A percentile compares a stretch with the other conserved stretches of the same genome.
phyloP scores from a whole-genome alignment of 140 eudicot species.

The Artemisia princeps region DNA sequence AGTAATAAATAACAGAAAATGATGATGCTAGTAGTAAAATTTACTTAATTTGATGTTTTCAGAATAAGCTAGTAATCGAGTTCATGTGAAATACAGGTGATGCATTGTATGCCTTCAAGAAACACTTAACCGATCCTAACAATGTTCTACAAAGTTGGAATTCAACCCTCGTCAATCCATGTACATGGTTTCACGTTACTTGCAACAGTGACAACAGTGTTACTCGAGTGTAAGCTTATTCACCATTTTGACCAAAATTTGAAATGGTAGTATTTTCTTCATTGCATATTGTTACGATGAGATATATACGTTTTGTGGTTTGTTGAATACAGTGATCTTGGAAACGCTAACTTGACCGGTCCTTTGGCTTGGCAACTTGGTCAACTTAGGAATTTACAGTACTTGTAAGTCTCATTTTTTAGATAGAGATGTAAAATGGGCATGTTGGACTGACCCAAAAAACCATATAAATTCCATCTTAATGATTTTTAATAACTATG shows the following conservation, averaged over 20 bases:
- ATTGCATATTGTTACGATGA: neutral
- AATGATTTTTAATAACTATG: no score
- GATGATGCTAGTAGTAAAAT: neutral
- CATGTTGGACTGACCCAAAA: neutral
- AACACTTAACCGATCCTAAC: slow-evolving; percentile 46
- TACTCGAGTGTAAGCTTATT: slow-evolving; percentile 44
- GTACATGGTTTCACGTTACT: slow-evolving; percentile 68
- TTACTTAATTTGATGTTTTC: no score
- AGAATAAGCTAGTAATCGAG: neutral
- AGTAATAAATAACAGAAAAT: no score
- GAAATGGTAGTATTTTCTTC: neutral
- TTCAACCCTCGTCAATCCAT: slow-evolving; percentile 71
- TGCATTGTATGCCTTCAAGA: slow-evolving; percentile 54
- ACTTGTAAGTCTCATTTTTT: slow-evolving; percentile 37
- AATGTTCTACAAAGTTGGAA: slow-evolving; percentile 64
- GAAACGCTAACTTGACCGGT: slow-evolving; percentile 54
- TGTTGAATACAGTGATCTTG: slow-evolving; percentile 45
- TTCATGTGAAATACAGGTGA: slow-evolving; percentile 43
- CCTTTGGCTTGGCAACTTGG: slow-evolving; percentile 50
- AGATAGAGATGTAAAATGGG: neutral
- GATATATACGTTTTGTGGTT: neutral
- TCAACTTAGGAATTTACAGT: slow-evolving; percentile 38
- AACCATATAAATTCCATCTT: no score
- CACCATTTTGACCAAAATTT: neutral
- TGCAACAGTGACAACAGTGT: slow-evolving; percentile 44